Conservation (phyloP, 768 basidiomycete genomes). For the Kondoa malvinella region DNA sequence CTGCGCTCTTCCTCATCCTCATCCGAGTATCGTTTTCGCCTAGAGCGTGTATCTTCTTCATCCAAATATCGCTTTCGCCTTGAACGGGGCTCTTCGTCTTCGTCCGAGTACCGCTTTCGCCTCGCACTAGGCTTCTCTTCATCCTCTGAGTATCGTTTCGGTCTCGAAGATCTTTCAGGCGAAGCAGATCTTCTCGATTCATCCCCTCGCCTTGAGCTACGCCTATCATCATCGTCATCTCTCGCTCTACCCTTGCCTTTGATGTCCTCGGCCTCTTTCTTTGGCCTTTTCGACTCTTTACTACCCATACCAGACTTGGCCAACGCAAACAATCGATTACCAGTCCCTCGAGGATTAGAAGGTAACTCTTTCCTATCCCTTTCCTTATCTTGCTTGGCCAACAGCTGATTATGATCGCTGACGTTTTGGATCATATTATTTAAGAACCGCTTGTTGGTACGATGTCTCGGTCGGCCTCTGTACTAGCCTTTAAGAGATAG, state of each 20-base stretch:
- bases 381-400: conserved; percentile 37
- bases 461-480: neutral
- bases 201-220: no score
- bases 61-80: neutral
- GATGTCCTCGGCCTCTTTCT: neutral
- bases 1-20: conserved; percentile 2
- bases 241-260: conserved; percentile 1
- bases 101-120: conserved; percentile 9
- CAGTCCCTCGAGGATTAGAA: neutral
- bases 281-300: neutral
- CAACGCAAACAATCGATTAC: neutral
- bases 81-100: conserved; percentile 14
- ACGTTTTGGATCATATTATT: conserved; percentile 66
- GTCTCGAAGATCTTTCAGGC: no score
- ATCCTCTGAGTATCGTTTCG: no score
- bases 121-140: neutral
- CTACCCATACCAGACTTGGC: conserved; percentile 4
- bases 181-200: no score
- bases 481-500: neutral
- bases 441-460: conserved; percentile 36
- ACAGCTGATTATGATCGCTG: conserved; percentile 82
- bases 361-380: conserved; percentile 21
- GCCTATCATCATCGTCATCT: conserved; percentile 19
- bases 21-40: conserved; percentile 3
- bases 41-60: neutral